A percentile compares a stretch with the other conserved stretches of the same genome.
Evolutionary conservation across 257 asterid genomes (phyloP).

Genomic region (Capsicum baccatum): DNA sequence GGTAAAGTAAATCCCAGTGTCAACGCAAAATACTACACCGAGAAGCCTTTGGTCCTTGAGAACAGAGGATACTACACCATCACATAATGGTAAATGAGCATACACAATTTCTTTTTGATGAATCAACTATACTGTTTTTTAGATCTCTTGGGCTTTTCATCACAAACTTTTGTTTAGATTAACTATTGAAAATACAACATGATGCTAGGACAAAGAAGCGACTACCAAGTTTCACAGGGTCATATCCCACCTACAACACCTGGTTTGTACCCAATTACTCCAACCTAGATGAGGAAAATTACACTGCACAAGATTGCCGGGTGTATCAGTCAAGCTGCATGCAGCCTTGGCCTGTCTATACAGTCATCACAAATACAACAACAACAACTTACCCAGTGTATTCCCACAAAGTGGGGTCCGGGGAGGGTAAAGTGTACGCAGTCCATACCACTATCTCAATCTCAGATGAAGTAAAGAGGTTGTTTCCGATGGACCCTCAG

Average conservation of each 20-base stretch:
- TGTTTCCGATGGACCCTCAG: too few species aligned
- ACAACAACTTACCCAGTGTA: too few species aligned
- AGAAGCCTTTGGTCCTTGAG: not conserved
- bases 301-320: too few species aligned
- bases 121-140: not conserved
- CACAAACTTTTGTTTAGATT: not conserved
- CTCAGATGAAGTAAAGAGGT: too few species aligned
- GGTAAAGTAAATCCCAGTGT: too few species aligned
- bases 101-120: not conserved
- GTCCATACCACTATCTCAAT: too few species aligned
- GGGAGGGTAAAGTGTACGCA: too few species aligned
- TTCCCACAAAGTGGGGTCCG: too few species aligned
- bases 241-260: not conserved
- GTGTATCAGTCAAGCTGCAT: not conserved
- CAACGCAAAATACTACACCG: not conserved
- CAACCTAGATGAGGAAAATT: not conserved
- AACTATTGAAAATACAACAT: too few species aligned
- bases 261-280: not conserved
- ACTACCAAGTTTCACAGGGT: not conserved
- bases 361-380: too few species aligned
- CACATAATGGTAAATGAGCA: not conserved
- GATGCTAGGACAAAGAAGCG: not conserved
- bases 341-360: not conserved
- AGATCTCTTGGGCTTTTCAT: not conserved
- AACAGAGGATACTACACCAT: not conserved